Evolutionary conservation across 2,329 filamentous ascomycete species (phyloP), one percentile per base, ranked within the genome.

Genomic region (Stagonosporopsis cucurbitacearum): DNA sequence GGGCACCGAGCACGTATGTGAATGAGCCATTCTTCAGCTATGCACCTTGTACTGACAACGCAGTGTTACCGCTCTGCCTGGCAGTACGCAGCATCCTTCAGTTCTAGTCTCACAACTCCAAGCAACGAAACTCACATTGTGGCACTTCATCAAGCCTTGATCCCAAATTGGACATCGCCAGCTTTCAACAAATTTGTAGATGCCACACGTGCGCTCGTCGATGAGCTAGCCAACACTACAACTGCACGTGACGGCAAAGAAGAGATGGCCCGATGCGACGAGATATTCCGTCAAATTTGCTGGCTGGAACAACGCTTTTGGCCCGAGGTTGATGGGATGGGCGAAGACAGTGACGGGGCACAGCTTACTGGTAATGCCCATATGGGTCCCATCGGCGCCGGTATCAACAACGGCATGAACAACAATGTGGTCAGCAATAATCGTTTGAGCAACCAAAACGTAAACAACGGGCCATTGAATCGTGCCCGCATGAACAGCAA

Each of bases 1-100:
- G 86, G 86, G 86, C n/a, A 91, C 88, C 1, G 90, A 94, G 75
- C 85, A 82, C 60, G 79, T 80, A 74, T 41, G 77, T 69, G 20
- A 3, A 12, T 28, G 11, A 6, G 35, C 11, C 22, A 22, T 15
- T 8, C 23, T 5, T 15, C 15, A 6, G 11, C 3, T 15, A 15
- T 17, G n/a, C 4, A 15, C 15, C 22, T 33, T 30, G 25, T 58
- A 65, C 44, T 72, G 44, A 33, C 30, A 19, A 35, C 5, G 20
- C 50, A 80, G 77, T 78, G 75, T 66, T 81, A 81, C 58, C 77
- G 78, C 48, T 72, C 71, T 36, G 80, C 80, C 26, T 82, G 80
- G 79, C 74, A 77, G 53, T 81, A 81, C 51, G 79, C 80, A 40
- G 72, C 75, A 19, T 78, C 72, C 28, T 81, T 81, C 66, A 75